Evolutionary conservation across 2,329 filamentous ascomycete genomes (phyloP), one percentile per base, ranked within the genome.

Genomic region (Aspergillus sp.): DNA sequence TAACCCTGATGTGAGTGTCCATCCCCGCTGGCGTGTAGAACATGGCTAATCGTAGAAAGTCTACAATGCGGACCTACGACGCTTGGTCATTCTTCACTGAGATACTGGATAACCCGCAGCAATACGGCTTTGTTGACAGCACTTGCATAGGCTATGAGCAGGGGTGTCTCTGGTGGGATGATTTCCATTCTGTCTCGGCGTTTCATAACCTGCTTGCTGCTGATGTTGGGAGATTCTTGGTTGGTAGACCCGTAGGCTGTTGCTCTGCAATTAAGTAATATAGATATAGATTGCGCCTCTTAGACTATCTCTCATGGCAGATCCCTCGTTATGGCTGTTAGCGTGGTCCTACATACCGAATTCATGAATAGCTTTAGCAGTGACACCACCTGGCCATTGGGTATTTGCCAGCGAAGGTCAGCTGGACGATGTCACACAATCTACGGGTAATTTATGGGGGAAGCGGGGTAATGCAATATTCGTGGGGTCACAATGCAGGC

Each of bases 161-260:
- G 2, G 45, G 56, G 2, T 58, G 50, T 26, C 13, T 58, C n/a
- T 58, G 56, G 56, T 54, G 50, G 50, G 45, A 54, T n/a, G 18
- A 38, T 20, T 54, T 38, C 17, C 56, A 58, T 49, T 50, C 56
- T 3, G 11, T 20, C 3, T 58, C 56, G 15, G 36, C 34, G 6
- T 62, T 58, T 20, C 58, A 55, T 49, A 30, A 18, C 2, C 4
- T 57, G 15, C 48, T 59, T 39, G 45, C 54, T 51, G 20, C 36
- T 13, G 48, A 42, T 51, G 24, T 51, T 11, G 38, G 15, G 18
- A 32, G 24, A n/a, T 20, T 15, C 2, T n/a, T 51, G 43, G 43
- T 1, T 45, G 43, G 43, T 30, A 30, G 26, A 30, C 8, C 4
- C 26, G 9, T 11, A 30, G 26, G 4, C 9, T 30, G 26, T 3